phyloP scores from a whole-genome alignment of 2,329 filamentous ascomycete species.

The Plenodomus lindquistii region DNA sequence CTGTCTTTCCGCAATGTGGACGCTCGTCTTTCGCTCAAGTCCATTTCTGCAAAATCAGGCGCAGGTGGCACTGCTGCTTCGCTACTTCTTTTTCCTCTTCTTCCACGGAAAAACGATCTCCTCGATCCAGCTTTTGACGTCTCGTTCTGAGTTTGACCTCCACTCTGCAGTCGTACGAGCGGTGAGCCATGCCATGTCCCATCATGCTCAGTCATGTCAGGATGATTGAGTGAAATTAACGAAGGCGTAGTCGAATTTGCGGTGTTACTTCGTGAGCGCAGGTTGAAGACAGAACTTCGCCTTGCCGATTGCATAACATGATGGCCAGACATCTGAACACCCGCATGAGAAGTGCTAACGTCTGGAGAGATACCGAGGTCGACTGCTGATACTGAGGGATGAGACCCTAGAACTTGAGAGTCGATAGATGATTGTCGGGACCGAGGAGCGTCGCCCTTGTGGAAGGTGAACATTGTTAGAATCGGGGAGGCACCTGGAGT shows the following conservation, averaged over 20 bases:
- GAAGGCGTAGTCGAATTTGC: conserved; percentile 39
- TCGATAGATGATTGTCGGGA: conserved; percentile 43
- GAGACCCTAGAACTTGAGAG: conserved; percentile 12
- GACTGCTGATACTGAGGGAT: not conserved
- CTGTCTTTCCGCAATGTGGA: conserved; percentile 41
- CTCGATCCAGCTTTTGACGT: conserved; percentile 18
- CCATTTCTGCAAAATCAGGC: conserved; percentile 31
- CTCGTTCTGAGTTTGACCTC: conserved; percentile 28
- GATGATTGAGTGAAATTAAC: conserved; percentile 24
- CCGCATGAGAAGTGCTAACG: conserved; percentile 20
- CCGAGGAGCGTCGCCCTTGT: conserved; percentile 37
- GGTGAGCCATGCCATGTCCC: conserved; percentile 28
- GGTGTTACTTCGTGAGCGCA: conserved; percentile 45
- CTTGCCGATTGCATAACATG: conserved; percentile 24
- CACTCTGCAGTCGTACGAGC: conserved; percentile 24
- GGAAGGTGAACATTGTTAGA: conserved; percentile 41
- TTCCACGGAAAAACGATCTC: conserved; percentile 40
- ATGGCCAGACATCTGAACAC: conserved; percentile 38
- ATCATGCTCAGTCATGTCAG: conserved; percentile 28
- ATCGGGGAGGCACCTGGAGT: conserved; percentile 12
- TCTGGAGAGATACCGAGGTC: not conserved
- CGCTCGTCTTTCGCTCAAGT: conserved; percentile 29
- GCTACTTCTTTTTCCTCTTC: conserved; percentile 40
- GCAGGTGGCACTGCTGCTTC: conserved; percentile 14
- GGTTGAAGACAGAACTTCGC: conserved; percentile 42